Evolutionary conservation across 2,329 filamentous ascomycete species (phyloP).

Genomic region (Proliferodiscus dingleyae): DNA sequence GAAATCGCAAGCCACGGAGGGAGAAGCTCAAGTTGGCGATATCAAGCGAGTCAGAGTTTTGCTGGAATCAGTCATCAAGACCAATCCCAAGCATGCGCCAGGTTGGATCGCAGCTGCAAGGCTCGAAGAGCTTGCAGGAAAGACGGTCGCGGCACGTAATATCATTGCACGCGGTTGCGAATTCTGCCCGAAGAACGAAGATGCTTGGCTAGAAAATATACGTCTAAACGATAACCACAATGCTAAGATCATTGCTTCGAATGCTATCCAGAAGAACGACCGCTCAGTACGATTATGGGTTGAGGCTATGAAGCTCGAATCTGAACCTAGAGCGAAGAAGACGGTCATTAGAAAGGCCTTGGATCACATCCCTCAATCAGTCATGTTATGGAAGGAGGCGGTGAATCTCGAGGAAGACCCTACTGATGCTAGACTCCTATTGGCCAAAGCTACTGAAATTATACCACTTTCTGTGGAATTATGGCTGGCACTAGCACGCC

Average conservation of each 20-base stretch:
- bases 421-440: slow-evolving; percentile 78
- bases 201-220: slow-evolving; percentile 95
- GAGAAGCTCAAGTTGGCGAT: slow-evolving; percentile 83
- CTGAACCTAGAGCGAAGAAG: slow-evolving; percentile 79
- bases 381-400: slow-evolving; percentile 95
- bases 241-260: slow-evolving; percentile 89
- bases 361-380: slow-evolving; percentile 89
- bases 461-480: slow-evolving; percentile 91
- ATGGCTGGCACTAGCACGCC: slow-evolving; percentile 86
- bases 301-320: slow-evolving; percentile 89
- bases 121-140: slow-evolving; percentile 87
- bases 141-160: slow-evolving; percentile 81
- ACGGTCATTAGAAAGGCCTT: slow-evolving; percentile 87
- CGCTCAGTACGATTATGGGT: slow-evolving; percentile 88
- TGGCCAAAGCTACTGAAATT: slow-evolving; percentile 92
- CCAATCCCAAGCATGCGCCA: slow-evolving; percentile 89
- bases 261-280: slow-evolving; percentile 88
- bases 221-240: slow-evolving; percentile 87
- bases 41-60: slow-evolving; percentile 90
- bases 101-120: slow-evolving; percentile 95
- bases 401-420: slow-evolving; percentile 92
- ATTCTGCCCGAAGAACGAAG: slow-evolving; percentile 88
- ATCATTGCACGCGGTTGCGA: slow-evolving; percentile 85
- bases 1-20: slow-evolving; percentile 72
- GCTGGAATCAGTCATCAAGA: slow-evolving; percentile 95